Evolutionary conservation across 2,329 filamentous ascomycete genomes (phyloP).

Genomic region (Aspergillus sp.): DNA sequence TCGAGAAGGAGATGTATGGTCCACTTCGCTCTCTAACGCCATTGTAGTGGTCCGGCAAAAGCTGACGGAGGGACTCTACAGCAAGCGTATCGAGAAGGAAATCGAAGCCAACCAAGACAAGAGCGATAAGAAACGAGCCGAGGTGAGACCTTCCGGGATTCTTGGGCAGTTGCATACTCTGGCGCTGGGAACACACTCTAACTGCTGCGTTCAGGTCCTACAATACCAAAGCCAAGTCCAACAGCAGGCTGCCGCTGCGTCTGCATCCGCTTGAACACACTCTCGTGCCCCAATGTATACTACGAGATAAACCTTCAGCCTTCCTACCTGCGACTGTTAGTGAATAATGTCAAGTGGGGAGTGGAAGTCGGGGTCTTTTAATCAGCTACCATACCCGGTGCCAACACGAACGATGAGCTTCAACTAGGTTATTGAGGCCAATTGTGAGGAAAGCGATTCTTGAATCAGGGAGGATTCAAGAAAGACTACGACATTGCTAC

Average conservation of each 20-base stretch:
- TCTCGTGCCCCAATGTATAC: not conserved
- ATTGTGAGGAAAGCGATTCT: not conserved
- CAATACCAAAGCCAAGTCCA: conserved; percentile 41
- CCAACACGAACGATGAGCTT: not conserved
- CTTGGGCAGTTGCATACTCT: not conserved
- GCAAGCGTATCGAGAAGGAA: conserved; percentile 65
- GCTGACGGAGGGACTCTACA: conserved; percentile 30
- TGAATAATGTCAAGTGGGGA: not conserved
- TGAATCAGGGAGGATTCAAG: not conserved
- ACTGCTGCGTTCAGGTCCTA: conserved; percentile 32
- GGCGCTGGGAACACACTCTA: conserved; percentile 9
- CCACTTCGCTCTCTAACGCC: not conserved
- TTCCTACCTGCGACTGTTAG: not conserved
- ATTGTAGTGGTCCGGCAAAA: not conserved
- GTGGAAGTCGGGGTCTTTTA: not conserved
- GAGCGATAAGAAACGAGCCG: conserved; percentile 64
- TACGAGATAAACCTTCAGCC: not conserved
- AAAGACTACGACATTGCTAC: not conserved
- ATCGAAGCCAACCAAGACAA: conserved; percentile 64
- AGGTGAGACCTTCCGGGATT: conserved; percentile 48
- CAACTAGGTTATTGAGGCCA: not conserved
- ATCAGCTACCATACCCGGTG: not conserved
- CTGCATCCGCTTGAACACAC: conserved; percentile 31
- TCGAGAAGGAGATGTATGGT: conserved; percentile 85
- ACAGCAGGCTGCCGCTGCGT: conserved; percentile 31